Percentiles rank a stretch among this genome's conserved stretches.
Evolutionary conservation across 2,329 filamentous ascomycete species (phyloP).

Genomic region (Mollisia scopiformis): DNA sequence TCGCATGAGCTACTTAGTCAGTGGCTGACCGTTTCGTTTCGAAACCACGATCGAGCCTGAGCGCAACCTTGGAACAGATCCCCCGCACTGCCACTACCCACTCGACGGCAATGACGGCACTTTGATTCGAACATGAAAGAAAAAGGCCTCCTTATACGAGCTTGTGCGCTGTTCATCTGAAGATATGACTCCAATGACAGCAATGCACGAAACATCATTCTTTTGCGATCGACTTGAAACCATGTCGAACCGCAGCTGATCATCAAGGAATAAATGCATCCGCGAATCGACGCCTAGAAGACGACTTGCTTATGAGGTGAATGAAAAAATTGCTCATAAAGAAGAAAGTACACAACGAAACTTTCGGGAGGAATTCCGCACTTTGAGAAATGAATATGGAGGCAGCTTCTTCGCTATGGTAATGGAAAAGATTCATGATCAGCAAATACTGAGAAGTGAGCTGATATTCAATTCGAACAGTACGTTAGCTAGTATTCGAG

Average conservation of each 20-base stretch:
- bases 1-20: not conserved
- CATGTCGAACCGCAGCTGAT: not conserved
- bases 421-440: too few species aligned
- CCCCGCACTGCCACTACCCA: not conserved
- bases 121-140: not conserved
- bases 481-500: too few species aligned
- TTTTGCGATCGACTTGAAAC: not conserved
- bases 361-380: too few species aligned
- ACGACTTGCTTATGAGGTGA: too few species aligned
- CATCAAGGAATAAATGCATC: not conserved
- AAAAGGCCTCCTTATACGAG: not conserved
- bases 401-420: too few species aligned
- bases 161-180: not conserved
- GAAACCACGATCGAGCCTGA: not conserved
- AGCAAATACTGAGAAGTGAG: too few species aligned
- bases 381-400: too few species aligned
- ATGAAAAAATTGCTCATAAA: too few species aligned
- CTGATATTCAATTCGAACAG: too few species aligned
- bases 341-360: too few species aligned
- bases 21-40: constrained; percentile 5
- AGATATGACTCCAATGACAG: not conserved
- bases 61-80: constrained; percentile 1
- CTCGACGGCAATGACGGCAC: not conserved
- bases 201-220: not conserved
- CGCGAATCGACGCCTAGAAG: too few species aligned